Evolutionary conservation across 192 early-diverging fungal species (phyloP), one percentile per base, ranked within the genome.

Genomic region (Mortierella alpina): DNA sequence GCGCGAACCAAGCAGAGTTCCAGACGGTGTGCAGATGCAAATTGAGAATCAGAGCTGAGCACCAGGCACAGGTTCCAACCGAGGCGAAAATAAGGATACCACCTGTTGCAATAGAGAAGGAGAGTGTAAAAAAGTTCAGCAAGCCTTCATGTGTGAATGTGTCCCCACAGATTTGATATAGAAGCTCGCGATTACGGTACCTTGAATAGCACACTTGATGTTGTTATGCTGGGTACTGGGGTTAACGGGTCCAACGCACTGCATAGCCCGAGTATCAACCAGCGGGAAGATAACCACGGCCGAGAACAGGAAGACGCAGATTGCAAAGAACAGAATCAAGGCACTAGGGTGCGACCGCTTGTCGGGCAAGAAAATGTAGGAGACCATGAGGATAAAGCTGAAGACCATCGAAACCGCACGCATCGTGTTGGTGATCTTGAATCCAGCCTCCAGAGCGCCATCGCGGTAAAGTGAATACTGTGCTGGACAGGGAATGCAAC

Each of bases 21-120:
- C 88, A 89, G 41, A 89, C 88, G 9, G 86, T 87, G 68, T 89
- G 84, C 9, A 89, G 15, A 49, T 88, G 87, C 45, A 88, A 59
- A 48, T 85, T 74, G 48, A 83, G 13, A 63, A 89, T 68, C 72
- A 89, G 74, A 22, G 85, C 63, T n/a, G 86, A 75, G 64, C 75
- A 63, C 88, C 88, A 89, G 5, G 82, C 61, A 11, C 66, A 64
- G 15, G 86, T 86, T 7, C 71, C 57, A 41, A 84, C 51, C 0
- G 88, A 84, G 5, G 83, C 61, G 65, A 87, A 89, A 44, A 89
- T 84, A 5, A 89, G 55, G 13, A 86, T 76, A 11, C 65, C 86
- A 15, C 88, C 87, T 87, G 23, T 48, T 49, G 45, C 31, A 39
- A 31, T 3, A 31, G 40, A 52, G 50, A 41, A 47, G 47, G 63